A percentile compares a stretch with the other conserved stretches of the same genome.
Evolutionary conservation across 768 basidiomycete genomes (phyloP).

Genomic region (Calvatia gigantea): DNA sequence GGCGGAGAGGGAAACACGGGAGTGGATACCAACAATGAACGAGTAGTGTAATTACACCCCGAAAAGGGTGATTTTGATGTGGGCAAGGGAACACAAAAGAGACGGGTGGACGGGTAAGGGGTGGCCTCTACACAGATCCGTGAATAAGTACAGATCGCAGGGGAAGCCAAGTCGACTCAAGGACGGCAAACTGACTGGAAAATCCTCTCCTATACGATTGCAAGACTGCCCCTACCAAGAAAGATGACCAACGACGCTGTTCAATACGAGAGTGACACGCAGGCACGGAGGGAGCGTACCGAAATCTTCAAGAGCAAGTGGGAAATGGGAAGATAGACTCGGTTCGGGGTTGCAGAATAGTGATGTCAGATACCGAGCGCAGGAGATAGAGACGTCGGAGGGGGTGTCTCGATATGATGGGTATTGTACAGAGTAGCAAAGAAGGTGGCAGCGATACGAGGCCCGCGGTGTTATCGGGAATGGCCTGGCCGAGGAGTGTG

Average conservation of each 20-base stretch:
- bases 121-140: not conserved
- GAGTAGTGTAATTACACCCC: not conserved
- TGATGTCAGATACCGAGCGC: not conserved
- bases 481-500: not conserved
- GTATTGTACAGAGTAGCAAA: not conserved
- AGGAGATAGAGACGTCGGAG: not conserved
- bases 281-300: not conserved
- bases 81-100: not conserved
- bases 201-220: not conserved
- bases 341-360: not conserved
- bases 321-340: not conserved
- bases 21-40: not conserved
- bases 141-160: not conserved
- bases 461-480: not conserved
- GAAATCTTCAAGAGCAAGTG: not conserved
- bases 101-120: not conserved
- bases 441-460: not conserved
- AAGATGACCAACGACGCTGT: not conserved
- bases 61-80: conserved; percentile 2
- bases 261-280: not conserved
- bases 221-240: not conserved
- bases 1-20: not conserved
- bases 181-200: not conserved
- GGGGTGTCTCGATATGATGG: not conserved
- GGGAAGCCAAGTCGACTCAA: not conserved